Evolutionary conservation across 2,329 filamentous ascomycete species (phyloP), one percentile per base, ranked within the genome.

Genomic region (Phialophora verrucosa): DNA sequence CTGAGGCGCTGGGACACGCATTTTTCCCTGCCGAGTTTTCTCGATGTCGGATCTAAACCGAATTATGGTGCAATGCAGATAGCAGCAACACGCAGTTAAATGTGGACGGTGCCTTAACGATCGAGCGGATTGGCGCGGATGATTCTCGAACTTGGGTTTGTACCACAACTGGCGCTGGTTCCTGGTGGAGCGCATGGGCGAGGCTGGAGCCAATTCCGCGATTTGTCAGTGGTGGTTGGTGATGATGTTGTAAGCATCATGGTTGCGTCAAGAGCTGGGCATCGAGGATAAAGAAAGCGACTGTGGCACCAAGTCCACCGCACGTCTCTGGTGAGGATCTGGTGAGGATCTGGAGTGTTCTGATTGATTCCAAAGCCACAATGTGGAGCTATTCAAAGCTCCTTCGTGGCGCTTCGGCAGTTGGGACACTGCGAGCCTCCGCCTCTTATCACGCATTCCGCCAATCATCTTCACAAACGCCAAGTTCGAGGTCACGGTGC

Each of bases 201-300:
- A 61, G 59, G 59, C 59, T 38, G 49, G 47, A 61, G 49, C 31
- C 20, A 35, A 51, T 61, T 61, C 59, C 59, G 59, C 59, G 59
- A 50, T 61, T 61, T 61, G 59, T 61, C 59, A 61, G 42, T 59
- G 50, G 12, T 32, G 47, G 59, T 35, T 53, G 59, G 31, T 61
- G 29, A 61, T 61, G 59, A 61, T 61, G 44, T 12, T 20, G 47
- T 61, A 51, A 61, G 59, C 59, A 50, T 12, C 27, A 29, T 17
- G 14, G 20, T 38, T 44, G 38, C 38, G 38, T 44, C 38, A 44
- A 44, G 38, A 35, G 31, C 10, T 44, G 38, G 53, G 31, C 27
- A 31, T 31, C 25, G 38, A 59, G 27, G 11, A 35, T 31, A 27
- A 31, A 32, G 57, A 49, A 47, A n/a, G 35, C 35, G 56, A 49